phyloP scores from a whole-genome alignment of 169 alveolate genomes.

The Plasmodium sp. region DNA sequence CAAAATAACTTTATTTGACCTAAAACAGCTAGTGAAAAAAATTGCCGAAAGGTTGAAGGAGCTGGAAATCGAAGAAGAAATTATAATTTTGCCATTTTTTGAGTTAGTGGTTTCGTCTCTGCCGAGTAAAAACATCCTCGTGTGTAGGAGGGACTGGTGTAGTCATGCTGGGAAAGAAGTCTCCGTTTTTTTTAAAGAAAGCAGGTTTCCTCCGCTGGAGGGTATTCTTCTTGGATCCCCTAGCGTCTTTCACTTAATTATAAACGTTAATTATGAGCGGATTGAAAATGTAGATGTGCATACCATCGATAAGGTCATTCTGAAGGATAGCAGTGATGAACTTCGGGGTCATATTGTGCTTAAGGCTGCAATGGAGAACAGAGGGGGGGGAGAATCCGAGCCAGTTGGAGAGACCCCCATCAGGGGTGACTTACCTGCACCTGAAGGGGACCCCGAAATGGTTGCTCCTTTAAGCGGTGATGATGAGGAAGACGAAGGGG shows the following conservation, averaged over 20 bases:
- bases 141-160: slow-evolving; percentile 84
- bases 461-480: neutral
- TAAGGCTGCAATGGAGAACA: slow-evolving; percentile 9
- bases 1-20: slow-evolving; percentile 39
- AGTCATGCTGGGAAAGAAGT: slow-evolving; percentile 77
- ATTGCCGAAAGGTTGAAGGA: slow-evolving; percentile 70
- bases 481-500: neutral
- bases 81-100: slow-evolving; percentile 59
- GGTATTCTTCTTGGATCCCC: slow-evolving; percentile 82
- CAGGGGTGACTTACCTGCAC: neutral
- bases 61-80: slow-evolving; percentile 66
- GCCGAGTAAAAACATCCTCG: slow-evolving; percentile 42
- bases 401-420: neutral
- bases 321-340: slow-evolving; percentile 4
- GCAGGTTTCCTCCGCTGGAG: slow-evolving; percentile 13
- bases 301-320: slow-evolving; percentile 16
- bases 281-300: slow-evolving; percentile 34
- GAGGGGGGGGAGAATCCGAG: neutral
- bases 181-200: slow-evolving; percentile 75
- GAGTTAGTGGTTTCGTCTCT: slow-evolving; percentile 27
- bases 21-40: slow-evolving; percentile 44
- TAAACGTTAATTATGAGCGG: slow-evolving; percentile 56
- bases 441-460: neutral
- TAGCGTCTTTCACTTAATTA: slow-evolving; percentile 74
- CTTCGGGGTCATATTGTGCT: slow-evolving; percentile 1